Evolutionary conservation across 495 filamentous ascomycete species (phyloP).

Genomic region (Penicillium diatomitis): DNA sequence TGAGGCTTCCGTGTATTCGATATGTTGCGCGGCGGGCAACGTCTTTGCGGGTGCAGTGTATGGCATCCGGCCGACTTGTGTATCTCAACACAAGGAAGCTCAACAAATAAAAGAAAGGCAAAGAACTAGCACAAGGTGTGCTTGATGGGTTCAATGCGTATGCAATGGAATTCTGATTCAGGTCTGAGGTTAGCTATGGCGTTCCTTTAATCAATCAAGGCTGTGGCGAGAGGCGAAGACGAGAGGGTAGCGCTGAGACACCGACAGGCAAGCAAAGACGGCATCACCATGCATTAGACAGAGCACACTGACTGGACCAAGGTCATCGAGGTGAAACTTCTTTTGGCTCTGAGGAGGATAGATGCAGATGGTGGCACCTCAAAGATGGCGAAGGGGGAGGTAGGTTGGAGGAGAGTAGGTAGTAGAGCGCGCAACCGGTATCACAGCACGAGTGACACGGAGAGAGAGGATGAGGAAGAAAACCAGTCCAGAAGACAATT

Average conservation of each 20-base stretch:
- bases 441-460: conserved; percentile 21
- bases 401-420: conserved; percentile 11
- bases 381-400: conserved; percentile 13
- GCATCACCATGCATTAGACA: conserved; percentile 12
- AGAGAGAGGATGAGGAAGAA: conserved; percentile 2
- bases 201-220: conserved; percentile 1
- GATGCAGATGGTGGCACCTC: conserved; percentile 14
- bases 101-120: neutral
- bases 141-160: conserved; percentile 4
- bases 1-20: conserved; percentile 49
- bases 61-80: conserved; percentile 64
- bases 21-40: conserved; percentile 67
- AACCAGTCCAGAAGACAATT: conserved; percentile 8
- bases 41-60: conserved; percentile 83
- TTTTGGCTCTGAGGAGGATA: conserved; percentile 1
- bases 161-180: conserved; percentile 4
- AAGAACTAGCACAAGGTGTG: neutral
- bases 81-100: conserved; percentile 28
- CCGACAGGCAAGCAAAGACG: conserved; percentile 5
- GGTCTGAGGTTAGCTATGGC: neutral
- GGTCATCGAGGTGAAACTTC: neutral
- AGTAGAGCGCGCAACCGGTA: conserved; percentile 5
- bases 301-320: conserved; percentile 7
- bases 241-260: conserved; percentile 2
- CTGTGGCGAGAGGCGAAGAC: conserved; percentile 6